These are phyloP conservation scores for Aspergillus pseudoviridinutans DNA, from an alignment of 2,329 filamentous ascomycete species.

Conservation along the genomic window DNA sequence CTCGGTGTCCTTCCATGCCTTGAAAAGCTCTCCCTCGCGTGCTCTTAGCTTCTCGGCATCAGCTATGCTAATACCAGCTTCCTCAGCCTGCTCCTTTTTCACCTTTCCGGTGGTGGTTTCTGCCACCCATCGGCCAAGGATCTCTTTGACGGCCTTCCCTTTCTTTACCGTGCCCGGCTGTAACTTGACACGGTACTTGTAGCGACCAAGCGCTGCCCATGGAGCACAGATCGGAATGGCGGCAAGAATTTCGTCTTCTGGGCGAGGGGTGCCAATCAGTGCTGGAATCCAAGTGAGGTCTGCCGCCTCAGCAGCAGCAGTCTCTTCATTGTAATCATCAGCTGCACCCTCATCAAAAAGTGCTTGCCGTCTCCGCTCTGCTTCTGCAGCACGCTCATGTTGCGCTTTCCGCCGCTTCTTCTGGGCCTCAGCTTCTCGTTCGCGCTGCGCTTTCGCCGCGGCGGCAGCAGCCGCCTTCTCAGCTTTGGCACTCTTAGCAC, in stretches of 20 bases:
- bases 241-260: conserved; percentile 70
- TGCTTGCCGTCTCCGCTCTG: conserved; percentile 61
- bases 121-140: conserved; percentile 74
- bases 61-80: conserved; percentile 43
- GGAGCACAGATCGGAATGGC: conserved; percentile 61
- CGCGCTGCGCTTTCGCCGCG: conserved; percentile 61
- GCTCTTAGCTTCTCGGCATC: conserved; percentile 78
- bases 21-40: conserved; percentile 78
- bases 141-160: conserved; percentile 88
- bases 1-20: conserved; percentile 75
- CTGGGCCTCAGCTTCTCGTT: conserved; percentile 67
- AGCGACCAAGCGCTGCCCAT: conserved; percentile 59
- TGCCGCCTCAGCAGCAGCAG: conserved; percentile 43
- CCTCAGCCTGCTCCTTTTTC: conserved; percentile 55
- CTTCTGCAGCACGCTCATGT: conserved; percentile 69
- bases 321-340: conserved; percentile 57
- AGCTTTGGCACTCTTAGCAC: conserved; percentile 53
- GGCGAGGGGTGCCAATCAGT: conserved; percentile 70
- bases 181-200: conserved; percentile 93
- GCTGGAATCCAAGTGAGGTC: conserved; percentile 58
- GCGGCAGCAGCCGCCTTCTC: conserved; percentile 61
- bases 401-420: conserved; percentile 74
- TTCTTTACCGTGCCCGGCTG: conserved; percentile 89
- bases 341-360: conserved; percentile 67
- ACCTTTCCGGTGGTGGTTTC: conserved; percentile 51